Percentiles rank a stretch among this genome's conserved stretches.
Evolutionary conservation across 768 basidiomycete genomes (phyloP).

Genomic region (Nidula microcarpa): DNA sequence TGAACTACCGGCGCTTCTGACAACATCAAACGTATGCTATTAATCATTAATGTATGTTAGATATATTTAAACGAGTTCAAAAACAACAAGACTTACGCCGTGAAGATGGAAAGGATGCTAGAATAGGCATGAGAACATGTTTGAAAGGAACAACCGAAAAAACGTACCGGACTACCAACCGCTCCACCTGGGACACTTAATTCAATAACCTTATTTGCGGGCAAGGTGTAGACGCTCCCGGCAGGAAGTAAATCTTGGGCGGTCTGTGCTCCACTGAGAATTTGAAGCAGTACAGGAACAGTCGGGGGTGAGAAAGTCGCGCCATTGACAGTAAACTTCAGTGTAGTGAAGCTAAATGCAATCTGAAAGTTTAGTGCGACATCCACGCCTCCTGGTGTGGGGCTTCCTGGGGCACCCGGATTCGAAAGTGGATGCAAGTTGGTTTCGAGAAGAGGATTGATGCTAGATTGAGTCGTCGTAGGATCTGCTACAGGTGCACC

Average conservation of each 20-base stretch:
- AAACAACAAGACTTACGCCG: slow-evolving; percentile 23
- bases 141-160: slow-evolving; percentile 8
- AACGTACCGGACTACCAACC: slow-evolving; percentile 24
- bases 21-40: slow-evolving; percentile 35
- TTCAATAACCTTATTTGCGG: slow-evolving; percentile 43
- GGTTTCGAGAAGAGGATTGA: slow-evolving; percentile 30
- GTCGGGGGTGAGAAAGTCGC: slow-evolving; percentile 28
- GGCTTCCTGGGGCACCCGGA: slow-evolving; percentile 23
- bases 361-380: slow-evolving; percentile 32
- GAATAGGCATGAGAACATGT: too few species aligned
- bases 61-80: neutral
- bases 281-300: slow-evolving; percentile 47
- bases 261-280: slow-evolving; percentile 39
- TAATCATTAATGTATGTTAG: slow-evolving; percentile 12
- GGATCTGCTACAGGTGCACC: slow-evolving; percentile 42
- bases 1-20: slow-evolving; percentile 32
- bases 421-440: slow-evolving; percentile 32
- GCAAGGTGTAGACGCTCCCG: slow-evolving; percentile 40
- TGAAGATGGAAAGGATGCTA: slow-evolving; percentile 42
- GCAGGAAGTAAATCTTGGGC: slow-evolving; percentile 35
- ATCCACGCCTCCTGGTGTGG: slow-evolving; percentile 36
- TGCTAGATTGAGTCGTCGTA: slow-evolving; percentile 18
- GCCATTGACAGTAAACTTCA: slow-evolving; percentile 23
- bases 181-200: slow-evolving; percentile 35
- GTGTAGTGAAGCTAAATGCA: slow-evolving; percentile 10